These are phyloP conservation scores for Cutaneotrichosporon dermatis DNA, from an alignment of 1,284 basidiomycete species.

Conservation along the genomic window DNA sequence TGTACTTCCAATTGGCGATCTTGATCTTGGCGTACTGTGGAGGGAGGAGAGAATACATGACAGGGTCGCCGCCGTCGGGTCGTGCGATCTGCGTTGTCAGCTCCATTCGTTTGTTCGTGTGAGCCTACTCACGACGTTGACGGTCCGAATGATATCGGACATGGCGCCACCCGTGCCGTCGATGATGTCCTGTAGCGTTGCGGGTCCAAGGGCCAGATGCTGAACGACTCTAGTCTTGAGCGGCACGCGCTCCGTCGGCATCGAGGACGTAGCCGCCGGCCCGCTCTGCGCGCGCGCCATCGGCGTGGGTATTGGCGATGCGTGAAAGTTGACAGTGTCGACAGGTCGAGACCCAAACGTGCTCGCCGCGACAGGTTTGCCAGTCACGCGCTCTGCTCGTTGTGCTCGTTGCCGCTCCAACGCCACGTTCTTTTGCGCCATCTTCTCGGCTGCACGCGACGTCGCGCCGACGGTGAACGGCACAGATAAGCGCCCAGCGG, in stretches of 20 bases:
- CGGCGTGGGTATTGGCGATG: conserved; percentile 1
- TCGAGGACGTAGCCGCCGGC: conserved; percentile 7
- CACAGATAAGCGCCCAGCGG: conserved; percentile 31
- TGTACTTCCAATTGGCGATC: conserved; percentile 36
- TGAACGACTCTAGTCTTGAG: conserved; percentile 46
- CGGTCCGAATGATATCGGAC: conserved; percentile 39
- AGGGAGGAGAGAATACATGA: conserved; percentile 29
- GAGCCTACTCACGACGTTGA: conserved; percentile 35
- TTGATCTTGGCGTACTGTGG: conserved; percentile 45
- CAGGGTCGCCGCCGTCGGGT: not conserved
- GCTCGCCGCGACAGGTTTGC: conserved; percentile 7
- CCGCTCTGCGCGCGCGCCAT: conserved; percentile 19
- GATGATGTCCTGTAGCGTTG: conserved; percentile 28
- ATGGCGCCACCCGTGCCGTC: conserved; percentile 30
- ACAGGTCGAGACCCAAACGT: not conserved
- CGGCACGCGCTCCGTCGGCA: conserved; percentile 25
- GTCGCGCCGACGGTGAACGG: conserved; percentile 27
- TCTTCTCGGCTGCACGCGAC: conserved; percentile 28
- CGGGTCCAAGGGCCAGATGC: conserved; percentile 37
- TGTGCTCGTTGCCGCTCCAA: conserved; percentile 30
- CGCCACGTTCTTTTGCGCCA: conserved; percentile 28
- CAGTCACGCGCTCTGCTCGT: conserved; percentile 27
- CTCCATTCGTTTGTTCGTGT: too few relatives aligned
- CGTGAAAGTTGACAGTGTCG: not conserved
- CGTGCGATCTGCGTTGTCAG: conserved; percentile 7